Evolutionary conservation across 495 filamentous ascomycete genomes (phyloP).

Genomic region (Neurospora sp.): DNA sequence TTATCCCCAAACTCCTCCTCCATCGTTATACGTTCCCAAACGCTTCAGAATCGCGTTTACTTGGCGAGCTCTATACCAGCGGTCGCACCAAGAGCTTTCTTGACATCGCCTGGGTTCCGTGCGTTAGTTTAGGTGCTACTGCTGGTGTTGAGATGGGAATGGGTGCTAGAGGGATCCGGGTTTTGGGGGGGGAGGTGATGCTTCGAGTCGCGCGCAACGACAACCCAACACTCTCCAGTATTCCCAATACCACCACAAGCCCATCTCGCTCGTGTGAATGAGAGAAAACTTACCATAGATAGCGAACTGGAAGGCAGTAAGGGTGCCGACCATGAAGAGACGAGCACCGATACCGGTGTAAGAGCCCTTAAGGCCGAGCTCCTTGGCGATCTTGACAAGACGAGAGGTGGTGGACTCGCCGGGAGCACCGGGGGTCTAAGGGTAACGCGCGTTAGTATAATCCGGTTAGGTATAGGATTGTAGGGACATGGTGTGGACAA

Average conservation of each 20-base stretch:
- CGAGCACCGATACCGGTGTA: slow-evolving; percentile 90
- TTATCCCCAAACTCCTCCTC: background rate
- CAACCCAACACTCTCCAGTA: background rate
- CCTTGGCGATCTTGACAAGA: slow-evolving; percentile 90
- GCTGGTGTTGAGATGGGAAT: background rate
- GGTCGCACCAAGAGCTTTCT: too few species aligned
- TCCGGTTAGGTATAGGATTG: background rate
- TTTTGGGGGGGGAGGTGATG: background rate
- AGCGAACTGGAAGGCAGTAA: slow-evolving; percentile 91
- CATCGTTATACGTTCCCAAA: background rate
- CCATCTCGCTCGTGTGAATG: background rate
- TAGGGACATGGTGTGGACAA: background rate
- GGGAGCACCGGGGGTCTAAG: slow-evolving; percentile 74
- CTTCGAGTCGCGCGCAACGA: background rate
- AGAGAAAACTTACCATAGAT: slow-evolving; percentile 59
- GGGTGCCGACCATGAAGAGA: slow-evolving; percentile 70
- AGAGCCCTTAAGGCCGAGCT: slow-evolving; percentile 81
- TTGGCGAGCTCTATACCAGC: slow-evolving; percentile 59
- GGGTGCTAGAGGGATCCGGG: background rate
- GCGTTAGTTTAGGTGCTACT: background rate
- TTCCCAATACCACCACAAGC: background rate
- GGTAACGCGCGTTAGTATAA: background rate
- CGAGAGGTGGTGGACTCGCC: slow-evolving; percentile 89
- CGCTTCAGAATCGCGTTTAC: slow-evolving; percentile 17
- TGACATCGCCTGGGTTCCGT: background rate